These are phyloP conservation scores for Xanthoconium purpureum DNA, from an alignment of 768 basidiomycete genomes.

Conservation along the genomic window DNA sequence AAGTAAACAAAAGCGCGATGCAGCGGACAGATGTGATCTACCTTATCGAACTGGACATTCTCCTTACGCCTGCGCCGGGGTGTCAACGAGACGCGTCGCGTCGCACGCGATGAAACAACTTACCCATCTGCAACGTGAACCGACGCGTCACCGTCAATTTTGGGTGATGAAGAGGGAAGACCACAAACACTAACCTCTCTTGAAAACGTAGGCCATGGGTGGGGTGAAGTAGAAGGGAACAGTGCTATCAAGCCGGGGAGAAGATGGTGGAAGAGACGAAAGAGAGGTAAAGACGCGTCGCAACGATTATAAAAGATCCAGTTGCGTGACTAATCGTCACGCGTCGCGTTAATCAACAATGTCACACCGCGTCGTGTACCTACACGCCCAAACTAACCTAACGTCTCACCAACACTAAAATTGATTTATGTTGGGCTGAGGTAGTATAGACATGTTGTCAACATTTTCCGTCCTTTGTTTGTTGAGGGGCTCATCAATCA, in stretches of 20 bases:
- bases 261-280: slow-evolving; percentile 25
- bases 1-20: slow-evolving; percentile 17
- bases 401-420: no score
- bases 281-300: slow-evolving; percentile 25
- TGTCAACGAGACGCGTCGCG: slow-evolving; percentile 26
- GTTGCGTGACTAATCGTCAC: slow-evolving; percentile 30
- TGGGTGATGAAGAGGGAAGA: background rate
- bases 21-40: slow-evolving; percentile 29
- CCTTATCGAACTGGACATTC: slow-evolving; percentile 92
- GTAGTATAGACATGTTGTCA: no score
- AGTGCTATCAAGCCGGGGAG: slow-evolving; percentile 1
- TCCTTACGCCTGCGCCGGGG: slow-evolving; percentile 67
- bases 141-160: slow-evolving; percentile 7
- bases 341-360: slow-evolving; percentile 30
- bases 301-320: slow-evolving; percentile 29
- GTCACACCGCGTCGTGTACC: slow-evolving; percentile 31
- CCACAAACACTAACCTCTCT: slow-evolving; percentile 44
- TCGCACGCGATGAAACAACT: slow-evolving; percentile 8
- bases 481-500: no score
- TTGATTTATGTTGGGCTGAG: no score
- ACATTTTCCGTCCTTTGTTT: no score
- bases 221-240: slow-evolving; percentile 2
- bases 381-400: background rate
- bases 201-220: slow-evolving; percentile 52
- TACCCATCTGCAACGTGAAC: slow-evolving; percentile 45